Evolutionary conservation across 352 stramenopile species (phyloP), one percentile per base, ranked within the genome.

Genomic region (Phytophthora tubulina): DNA sequence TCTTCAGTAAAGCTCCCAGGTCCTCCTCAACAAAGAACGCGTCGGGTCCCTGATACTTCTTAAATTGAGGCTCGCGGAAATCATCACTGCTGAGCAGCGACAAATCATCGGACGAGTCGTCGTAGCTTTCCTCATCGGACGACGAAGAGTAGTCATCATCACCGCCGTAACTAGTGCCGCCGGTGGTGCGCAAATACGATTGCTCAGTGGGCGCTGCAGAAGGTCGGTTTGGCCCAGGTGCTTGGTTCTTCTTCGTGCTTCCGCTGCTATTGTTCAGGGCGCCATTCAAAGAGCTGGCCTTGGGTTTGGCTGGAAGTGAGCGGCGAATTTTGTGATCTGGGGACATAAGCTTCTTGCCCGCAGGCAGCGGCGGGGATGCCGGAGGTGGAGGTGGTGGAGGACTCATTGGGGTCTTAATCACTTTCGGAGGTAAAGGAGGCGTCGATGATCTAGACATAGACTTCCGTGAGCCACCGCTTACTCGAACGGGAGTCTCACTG

Each of bases 21-120:
- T 85, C 72, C 35, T 82, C 70, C 51, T 84, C 79, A 14, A 82
- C 65, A 32, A 75, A 88, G 31, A 84, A 82, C 4, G 70, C 53
- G 30, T 75, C 67, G 4, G 67, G 59, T 7, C 33, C 42, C 36
- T 73, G 62, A 32, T 72, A 76, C 39, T 73, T 67, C 9, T 77
- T 78, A n/a, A 76, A 79, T 44, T 79, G 62, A 42, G 67, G 60
- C 15, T 76, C 62, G 9, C 44, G 53, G 30, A 70, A 58, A n/a
- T 69, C 70, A 41, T 81, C 60, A 41, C 73, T 78, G 46, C 64
- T 81, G 32, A 79, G 49, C n/a, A 78, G 15, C 13, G 73, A 83
- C 51, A 73, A 67, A n/a, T 81, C 59, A 44, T 83, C 73, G 8
- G 64, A 79, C 15, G 62, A 76, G 27, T 75, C 75, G 15, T 80